Evolutionary conservation across 2,329 filamentous ascomycete genomes (phyloP).

Genomic region (Neopestalotiopsis rosae): DNA sequence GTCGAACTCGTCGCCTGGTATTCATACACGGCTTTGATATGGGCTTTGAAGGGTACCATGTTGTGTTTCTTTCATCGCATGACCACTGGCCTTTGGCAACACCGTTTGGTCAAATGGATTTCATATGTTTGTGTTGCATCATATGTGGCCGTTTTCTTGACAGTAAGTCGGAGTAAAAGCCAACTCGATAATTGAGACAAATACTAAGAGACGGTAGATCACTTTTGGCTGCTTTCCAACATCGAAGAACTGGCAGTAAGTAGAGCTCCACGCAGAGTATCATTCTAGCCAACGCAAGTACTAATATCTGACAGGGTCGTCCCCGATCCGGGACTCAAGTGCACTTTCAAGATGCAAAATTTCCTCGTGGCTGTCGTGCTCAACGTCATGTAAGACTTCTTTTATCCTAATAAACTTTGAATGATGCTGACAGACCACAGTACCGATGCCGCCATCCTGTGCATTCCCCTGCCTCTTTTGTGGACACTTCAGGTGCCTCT

Average conservation of each 20-base stretch:
- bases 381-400: slow-evolving; percentile 30
- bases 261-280: background rate
- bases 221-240: slow-evolving; percentile 35
- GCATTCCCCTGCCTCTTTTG: slow-evolving; percentile 39
- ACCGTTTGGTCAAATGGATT: slow-evolving; percentile 31
- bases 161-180: slow-evolving; percentile 17
- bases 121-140: slow-evolving; percentile 30
- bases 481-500: slow-evolving; percentile 37
- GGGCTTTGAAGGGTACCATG: slow-evolving; percentile 33
- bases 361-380: slow-evolving; percentile 35
- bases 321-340: slow-evolving; percentile 23
- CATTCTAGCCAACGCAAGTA: background rate
- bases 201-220: slow-evolving; percentile 21
- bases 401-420: too few relatives aligned
- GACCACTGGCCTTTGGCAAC: slow-evolving; percentile 37
- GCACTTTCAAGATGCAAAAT: slow-evolving; percentile 36
- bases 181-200: background rate
- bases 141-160: slow-evolving; percentile 38
- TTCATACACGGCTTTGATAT: slow-evolving; percentile 27
- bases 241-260: slow-evolving; percentile 24
- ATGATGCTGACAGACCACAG: background rate
- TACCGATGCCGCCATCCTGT: slow-evolving; percentile 38
- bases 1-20: slow-evolving; percentile 13
- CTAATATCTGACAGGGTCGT: slow-evolving; percentile 16
- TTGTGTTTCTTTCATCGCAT: slow-evolving; percentile 38